Conservation (phyloP, 768 basidiomycete species). For the Lentinula sp. region DNA sequence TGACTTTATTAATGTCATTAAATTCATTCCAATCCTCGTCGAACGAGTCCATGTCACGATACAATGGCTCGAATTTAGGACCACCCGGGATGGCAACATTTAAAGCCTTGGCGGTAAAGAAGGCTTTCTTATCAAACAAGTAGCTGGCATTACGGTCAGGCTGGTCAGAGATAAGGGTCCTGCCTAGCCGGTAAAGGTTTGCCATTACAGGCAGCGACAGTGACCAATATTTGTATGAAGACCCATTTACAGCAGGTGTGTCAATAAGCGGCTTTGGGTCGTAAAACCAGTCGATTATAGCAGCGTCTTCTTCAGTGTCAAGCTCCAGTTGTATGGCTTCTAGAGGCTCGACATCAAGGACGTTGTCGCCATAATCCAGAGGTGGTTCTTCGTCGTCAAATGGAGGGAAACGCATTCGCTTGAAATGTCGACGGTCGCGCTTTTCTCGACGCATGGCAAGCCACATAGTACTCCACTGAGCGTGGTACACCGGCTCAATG, state of each 20-base stretch:
- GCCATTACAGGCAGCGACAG: constrained; percentile 93
- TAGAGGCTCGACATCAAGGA: constrained; percentile 94
- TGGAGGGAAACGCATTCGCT: constrained; percentile 98
- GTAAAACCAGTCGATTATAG: constrained; percentile 98
- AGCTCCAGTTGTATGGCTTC: constrained; percentile 97
- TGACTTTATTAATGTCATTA: constrained; percentile 99
- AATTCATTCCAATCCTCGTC: constrained; percentile 99
- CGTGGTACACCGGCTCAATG: constrained; percentile 96
- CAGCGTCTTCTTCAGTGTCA: constrained; percentile 84
- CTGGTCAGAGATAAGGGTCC: constrained; percentile 89
- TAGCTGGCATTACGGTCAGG: constrained; percentile 89
- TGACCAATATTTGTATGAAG: constrained; percentile 91
- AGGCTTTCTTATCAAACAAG: constrained; percentile 94
- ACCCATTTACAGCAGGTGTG: constrained; percentile 85
- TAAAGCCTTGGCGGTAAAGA: constrained; percentile 97
- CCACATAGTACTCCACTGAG: constrained; percentile 99
- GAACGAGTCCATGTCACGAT: constrained; percentile 94
- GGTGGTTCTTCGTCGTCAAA: constrained; percentile 99
- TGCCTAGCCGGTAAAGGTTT: constrained; percentile 91
- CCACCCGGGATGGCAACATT: constrained; percentile 98
- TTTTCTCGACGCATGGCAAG: constrained; percentile 98
- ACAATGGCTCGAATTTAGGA: constrained; percentile 96
- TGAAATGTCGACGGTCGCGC: constrained; percentile 97
- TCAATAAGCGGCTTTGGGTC: constrained; percentile 93
- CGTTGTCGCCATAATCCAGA: constrained; percentile 98